Evolutionary conservation across 371 early-diverging fungal species (phyloP), one percentile per base, ranked within the genome.

Genomic region (Batrachochytrium dendrobatidis): DNA sequence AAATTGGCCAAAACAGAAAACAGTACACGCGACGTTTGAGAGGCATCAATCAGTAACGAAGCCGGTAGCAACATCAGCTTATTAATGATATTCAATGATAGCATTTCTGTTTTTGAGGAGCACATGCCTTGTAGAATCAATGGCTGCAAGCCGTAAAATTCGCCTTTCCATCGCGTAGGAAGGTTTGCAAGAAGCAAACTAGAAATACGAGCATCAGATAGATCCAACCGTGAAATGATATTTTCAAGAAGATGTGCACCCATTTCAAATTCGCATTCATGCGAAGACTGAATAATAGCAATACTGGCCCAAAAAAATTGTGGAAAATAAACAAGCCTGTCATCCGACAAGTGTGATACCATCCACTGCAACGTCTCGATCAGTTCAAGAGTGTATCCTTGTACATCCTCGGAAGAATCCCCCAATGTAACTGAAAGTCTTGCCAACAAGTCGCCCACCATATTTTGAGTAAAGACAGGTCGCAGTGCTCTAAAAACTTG

Each of bases 341-440:
- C 68, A 1, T 68, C 63, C 39, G 81, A 81, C 60, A 91, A 76
- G 1, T 71, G 66, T 18, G 76, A 79, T 6, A 87, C 75, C 18
- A 88, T 86, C 0, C 82, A 75, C 26, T 83, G 57, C 8, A 93
- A 62, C 0, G 91, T 88, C 10, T 83, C 65, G 24, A 95, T 68
- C 8, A 93, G 89, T 28, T 93, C 93, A 58, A 90, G 71, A 0
- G 93, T 83, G 74, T 92, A 94, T 0, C 86, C 88, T 52, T 90
- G 90, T 25, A 92, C 82, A 20, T 93, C 94, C 3, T 81, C 81
- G 0, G 85, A 78, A 45, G 80, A 79, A 61, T 94, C 94, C 2
- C 88, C 87, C 30, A 93, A 79, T 1, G 92, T 91, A 52, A 87
- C 86, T 1, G 91, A 87, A 8, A 94, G 69, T 4, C 93, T 84